Percentiles rank a stretch among this genome's conserved stretches.
Evolutionary conservation across 1,284 basidiomycete species (phyloP).

Genomic region (Marasmius fiardii): DNA sequence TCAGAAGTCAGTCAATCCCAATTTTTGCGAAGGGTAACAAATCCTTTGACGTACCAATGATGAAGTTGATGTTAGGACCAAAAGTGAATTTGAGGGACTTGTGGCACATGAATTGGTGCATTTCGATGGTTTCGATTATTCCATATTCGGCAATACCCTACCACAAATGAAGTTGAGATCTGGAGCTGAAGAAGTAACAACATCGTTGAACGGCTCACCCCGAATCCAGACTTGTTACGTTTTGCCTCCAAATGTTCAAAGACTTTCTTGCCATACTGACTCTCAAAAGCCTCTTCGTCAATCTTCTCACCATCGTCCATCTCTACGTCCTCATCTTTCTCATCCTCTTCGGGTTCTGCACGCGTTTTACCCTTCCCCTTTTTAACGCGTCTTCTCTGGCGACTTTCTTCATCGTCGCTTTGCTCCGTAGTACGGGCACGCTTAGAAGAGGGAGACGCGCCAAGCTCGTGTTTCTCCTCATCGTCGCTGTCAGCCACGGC

Average conservation of each 20-base stretch:
- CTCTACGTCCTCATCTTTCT: conserved; percentile 31
- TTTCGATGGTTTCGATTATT: conserved; percentile 82
- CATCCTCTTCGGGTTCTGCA: conserved; percentile 21
- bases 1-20: background rate
- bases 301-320: conserved; percentile 27
- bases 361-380: conserved; percentile 32
- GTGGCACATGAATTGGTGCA: conserved; percentile 98
- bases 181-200: background rate
- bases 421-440: conserved; percentile 38
- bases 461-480: conserved; percentile 18
- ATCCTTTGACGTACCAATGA: conserved; percentile 70
- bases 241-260: conserved; percentile 51
- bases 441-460: conserved; percentile 31
- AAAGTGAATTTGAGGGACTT: conserved; percentile 78
- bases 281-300: conserved; percentile 47
- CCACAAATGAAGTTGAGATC: no score
- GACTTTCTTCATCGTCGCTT: conserved; percentile 32
- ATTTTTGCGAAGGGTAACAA: background rate
- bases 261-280: conserved; percentile 53
- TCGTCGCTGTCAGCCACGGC: conserved; percentile 33
- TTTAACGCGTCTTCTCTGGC: conserved; percentile 8
- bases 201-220: conserved; percentile 39
- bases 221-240: conserved; percentile 40
- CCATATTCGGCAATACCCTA: conserved; percentile 82
- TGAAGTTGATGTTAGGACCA: conserved; percentile 92